phyloP scores from a whole-genome alignment of 495 filamentous ascomycete species.

The Aspergillus conjunctus region DNA sequence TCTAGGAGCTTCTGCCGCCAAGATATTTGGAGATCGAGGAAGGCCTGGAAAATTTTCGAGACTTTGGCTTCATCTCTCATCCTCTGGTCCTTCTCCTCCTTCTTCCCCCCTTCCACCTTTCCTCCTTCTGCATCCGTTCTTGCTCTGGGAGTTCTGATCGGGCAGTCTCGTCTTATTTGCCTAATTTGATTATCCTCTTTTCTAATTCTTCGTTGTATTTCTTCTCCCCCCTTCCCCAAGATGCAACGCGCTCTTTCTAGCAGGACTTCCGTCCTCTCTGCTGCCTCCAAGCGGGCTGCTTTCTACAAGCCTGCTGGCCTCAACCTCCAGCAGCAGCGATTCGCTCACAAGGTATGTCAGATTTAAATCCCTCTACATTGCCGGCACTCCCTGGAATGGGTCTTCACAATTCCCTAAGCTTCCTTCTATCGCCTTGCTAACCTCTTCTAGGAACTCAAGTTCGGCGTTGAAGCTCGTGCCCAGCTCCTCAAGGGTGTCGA shows the following conservation, averaged over 20 bases:
- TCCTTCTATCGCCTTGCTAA: conserved; percentile 27
- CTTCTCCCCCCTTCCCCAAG: conserved; percentile 39
- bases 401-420: conserved; percentile 28
- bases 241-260: conserved; percentile 77
- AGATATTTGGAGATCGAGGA: conserved; percentile 51
- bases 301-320: conserved; percentile 54
- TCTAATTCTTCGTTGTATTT: conserved; percentile 27
- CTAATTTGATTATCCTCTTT: conserved; percentile 17
- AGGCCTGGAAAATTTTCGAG: conserved; percentile 54
- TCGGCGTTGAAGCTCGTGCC: conserved; percentile 92
- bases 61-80: conserved; percentile 49
- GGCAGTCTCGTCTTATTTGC: conserved; percentile 24
- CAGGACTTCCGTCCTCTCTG: conserved; percentile 70
- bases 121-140: conserved; percentile 26
- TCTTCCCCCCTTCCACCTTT: conserved; percentile 31
- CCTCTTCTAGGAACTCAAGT: conserved; percentile 82
- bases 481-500: conserved; percentile 91
- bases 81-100: conserved; percentile 29
- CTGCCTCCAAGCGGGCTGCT: conserved; percentile 58
- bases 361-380: conserved; percentile 11
- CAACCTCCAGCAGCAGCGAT: conserved; percentile 81
- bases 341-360: conserved; percentile 84
- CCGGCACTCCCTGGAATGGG: conserved; percentile 6
- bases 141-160: conserved; percentile 39
- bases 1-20: conserved; percentile 52